Conservation (phyloP, 129 eudicot genomes). For the Saussurea involucrata region DNA sequence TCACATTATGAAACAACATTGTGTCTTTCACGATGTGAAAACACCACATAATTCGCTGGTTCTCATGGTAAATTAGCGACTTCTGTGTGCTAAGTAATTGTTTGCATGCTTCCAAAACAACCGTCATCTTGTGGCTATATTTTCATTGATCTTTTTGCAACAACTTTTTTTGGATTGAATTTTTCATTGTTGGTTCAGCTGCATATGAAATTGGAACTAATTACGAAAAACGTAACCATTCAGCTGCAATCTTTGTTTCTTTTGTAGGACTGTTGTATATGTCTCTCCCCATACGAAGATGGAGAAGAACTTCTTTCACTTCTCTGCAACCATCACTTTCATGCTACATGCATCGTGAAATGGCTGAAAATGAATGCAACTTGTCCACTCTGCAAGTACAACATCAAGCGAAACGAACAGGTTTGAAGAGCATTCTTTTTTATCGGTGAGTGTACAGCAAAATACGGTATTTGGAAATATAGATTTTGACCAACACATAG, state of each 20-base stretch:
- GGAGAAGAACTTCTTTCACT: conserved; percentile 64
- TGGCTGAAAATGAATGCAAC: conserved; percentile 81
- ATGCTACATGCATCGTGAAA: conserved; percentile 55
- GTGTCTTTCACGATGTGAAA: no score
- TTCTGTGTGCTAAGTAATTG: neutral
- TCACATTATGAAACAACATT: no score
- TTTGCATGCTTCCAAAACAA: neutral
- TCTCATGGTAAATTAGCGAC: no score
- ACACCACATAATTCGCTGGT: no score
- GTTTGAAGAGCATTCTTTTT: conserved; percentile 24
- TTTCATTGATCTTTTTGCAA: neutral
- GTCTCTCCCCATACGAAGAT: conserved; percentile 61
- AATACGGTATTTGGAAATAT: neutral
- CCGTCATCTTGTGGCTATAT: neutral
- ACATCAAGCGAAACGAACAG: conserved; percentile 45
- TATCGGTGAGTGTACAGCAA: conserved; percentile 1
- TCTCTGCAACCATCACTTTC: conserved; percentile 70
- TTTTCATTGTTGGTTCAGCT: neutral
- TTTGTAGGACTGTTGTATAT: conserved; percentile 69
- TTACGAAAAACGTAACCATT: neutral
- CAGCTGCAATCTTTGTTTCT: neutral
- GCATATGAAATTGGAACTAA: neutral
- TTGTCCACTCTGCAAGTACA: conserved; percentile 81
- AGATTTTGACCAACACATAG: neutral
- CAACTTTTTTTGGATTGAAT: neutral